Conservation (phyloP, 225 moss, liverwort and hornwort species). For the Marchantia polymorpha region DNA sequence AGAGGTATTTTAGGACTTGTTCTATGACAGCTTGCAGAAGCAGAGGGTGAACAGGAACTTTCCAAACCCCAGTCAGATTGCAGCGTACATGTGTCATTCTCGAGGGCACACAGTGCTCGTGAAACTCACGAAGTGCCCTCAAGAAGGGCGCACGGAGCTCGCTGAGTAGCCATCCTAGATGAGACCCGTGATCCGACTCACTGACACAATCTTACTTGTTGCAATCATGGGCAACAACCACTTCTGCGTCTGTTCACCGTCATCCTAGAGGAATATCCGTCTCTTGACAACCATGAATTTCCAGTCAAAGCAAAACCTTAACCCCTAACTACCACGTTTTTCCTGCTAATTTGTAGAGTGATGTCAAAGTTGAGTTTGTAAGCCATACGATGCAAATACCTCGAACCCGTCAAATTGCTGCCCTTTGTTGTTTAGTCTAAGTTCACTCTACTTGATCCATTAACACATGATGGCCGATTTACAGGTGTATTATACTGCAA, state of each 20-base stretch:
- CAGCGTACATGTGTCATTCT: not conserved
- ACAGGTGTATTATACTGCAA: constrained; percentile 63
- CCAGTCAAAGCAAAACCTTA: not conserved
- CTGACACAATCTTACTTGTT: not conserved
- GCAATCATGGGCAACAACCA: not conserved
- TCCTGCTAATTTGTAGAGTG: not conserved
- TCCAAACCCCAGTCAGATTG: not conserved
- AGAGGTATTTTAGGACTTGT: not conserved
- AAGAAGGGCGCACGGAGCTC: not conserved
- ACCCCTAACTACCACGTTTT: not conserved
- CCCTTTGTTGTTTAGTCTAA: not conserved
- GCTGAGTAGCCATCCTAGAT: not conserved
- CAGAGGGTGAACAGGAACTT: not conserved
- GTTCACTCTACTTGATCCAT: not conserved
- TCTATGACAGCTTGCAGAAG: constrained; percentile 4
- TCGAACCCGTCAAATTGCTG: too few species aligned
- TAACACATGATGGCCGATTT: not conserved
- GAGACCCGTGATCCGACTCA: not conserved
- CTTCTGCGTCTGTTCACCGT: not conserved
- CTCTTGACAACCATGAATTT: too few species aligned
- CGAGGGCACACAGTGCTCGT: not conserved
- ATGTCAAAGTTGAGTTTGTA: not conserved
- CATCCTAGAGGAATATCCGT: not conserved
- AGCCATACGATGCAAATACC: not conserved
- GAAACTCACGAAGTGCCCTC: not conserved